Percentiles rank a stretch among this genome's conserved stretches.
phyloP scores from a whole-genome alignment of 108 stramenopile genomes.

The Aurantiochytrium sp. region DNA sequence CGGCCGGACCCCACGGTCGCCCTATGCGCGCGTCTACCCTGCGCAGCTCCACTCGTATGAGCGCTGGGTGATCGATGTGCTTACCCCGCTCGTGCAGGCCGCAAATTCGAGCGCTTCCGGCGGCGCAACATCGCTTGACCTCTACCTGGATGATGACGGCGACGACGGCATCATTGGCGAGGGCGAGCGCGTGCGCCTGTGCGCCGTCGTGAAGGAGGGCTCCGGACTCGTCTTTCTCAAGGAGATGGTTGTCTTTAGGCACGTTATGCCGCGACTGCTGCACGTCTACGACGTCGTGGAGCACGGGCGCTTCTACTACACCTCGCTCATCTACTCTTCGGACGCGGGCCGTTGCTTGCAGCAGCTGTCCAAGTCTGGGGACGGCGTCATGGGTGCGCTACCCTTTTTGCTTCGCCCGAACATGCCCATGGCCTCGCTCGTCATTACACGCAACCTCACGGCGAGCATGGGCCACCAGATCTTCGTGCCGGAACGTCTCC shows the following conservation, averaged over 20 bases:
- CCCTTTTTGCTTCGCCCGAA: background rate
- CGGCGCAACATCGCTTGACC: background rate
- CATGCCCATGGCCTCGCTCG: conserved; percentile 60
- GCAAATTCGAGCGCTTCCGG: background rate
- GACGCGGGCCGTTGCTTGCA: background rate
- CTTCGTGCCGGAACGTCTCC: conserved; percentile 73
- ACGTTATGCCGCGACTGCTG: background rate
- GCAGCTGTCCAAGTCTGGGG: background rate
- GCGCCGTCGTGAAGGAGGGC: background rate
- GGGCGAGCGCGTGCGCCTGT: background rate
- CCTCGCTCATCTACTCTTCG: conserved; percentile 35
- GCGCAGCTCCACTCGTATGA: conserved; percentile 29
- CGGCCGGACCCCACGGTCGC: background rate
- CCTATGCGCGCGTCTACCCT: conserved; percentile 8
- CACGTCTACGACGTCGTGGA: conserved; percentile 39
- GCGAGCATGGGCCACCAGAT: conserved; percentile 76
- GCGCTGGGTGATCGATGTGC: conserved; percentile 19
- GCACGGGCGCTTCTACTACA: conserved; percentile 37
- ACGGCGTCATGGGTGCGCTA: conserved; percentile 19
- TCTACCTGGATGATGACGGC: conserved; percentile 11
- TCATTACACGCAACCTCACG: conserved; percentile 76
- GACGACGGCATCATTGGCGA: background rate
- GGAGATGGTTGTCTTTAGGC: conserved; percentile 32
- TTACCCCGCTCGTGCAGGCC: background rate
- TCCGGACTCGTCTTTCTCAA: conserved; percentile 8